phyloP scores from a whole-genome alignment of 73 alveolate genomes.

The Paramecium caudatum region DNA sequence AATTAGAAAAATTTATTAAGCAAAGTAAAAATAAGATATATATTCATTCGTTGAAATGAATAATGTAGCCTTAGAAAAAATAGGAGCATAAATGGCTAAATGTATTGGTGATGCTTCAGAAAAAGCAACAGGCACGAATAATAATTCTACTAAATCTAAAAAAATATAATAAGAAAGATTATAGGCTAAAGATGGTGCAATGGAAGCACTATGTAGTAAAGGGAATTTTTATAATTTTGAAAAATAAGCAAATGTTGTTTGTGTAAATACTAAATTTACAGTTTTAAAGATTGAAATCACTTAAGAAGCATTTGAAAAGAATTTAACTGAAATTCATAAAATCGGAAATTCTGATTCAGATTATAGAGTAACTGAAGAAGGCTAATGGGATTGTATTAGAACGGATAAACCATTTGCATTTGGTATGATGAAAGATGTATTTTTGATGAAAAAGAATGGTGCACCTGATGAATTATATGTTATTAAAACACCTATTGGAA shows the following conservation, averaged over 20 bases:
- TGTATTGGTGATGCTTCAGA: conserved; percentile 15
- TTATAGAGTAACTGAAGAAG: conserved; percentile 1
- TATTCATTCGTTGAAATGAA: background rate
- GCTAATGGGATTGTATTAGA: conserved; percentile 42
- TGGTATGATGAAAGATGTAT: conserved; percentile 68
- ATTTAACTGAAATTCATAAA: background rate
- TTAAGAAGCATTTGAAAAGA: background rate
- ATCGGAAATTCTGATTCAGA: background rate
- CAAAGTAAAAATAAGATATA: background rate
- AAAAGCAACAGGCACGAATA: background rate
- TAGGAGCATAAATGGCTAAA: background rate
- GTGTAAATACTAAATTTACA: conserved; percentile 1
- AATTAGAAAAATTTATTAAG: background rate
- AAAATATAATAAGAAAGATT: background rate
- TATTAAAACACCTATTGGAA: conserved; percentile 47
- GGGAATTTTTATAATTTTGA: conserved; percentile 41
- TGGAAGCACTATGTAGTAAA: conserved; percentile 47
- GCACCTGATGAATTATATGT: conserved; percentile 49
- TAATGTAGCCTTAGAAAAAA: background rate
- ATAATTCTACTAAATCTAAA: background rate
- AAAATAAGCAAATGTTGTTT: background rate
- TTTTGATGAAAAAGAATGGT: conserved; percentile 20
- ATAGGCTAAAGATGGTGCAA: conserved; percentile 57
- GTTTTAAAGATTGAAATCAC: conserved; percentile 23
- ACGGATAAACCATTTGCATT: conserved; percentile 34